Conservation (phyloP, 768 basidiomycete genomes). For the Suillus plorans region DNA sequence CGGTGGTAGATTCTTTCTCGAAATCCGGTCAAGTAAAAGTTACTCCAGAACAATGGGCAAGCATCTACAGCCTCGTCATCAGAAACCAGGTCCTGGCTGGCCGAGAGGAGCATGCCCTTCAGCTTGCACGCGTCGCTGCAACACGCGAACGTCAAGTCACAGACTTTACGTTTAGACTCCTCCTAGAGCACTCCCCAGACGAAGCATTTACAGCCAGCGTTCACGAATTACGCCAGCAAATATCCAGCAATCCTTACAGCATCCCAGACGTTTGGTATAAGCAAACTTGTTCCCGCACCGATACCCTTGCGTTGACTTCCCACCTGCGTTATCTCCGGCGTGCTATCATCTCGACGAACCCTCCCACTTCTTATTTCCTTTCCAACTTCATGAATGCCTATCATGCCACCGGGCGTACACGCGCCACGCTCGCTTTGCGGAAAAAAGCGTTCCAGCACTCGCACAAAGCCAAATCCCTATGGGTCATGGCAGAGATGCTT, state of each 20-base stretch:
- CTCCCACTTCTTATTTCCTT: constrained; percentile 21
- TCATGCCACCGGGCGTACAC: constrained; percentile 20
- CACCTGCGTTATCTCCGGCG: constrained; percentile 25
- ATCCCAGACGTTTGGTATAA: constrained; percentile 1
- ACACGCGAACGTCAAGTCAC: constrained; percentile 32
- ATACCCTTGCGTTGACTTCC: constrained; percentile 11
- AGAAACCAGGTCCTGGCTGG: constrained; percentile 39
- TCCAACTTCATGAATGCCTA: constrained; percentile 22
- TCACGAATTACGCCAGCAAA: constrained; percentile 1
- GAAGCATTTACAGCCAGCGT: constrained; percentile 16
- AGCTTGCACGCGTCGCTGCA: constrained; percentile 40
- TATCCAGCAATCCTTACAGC: background rate
- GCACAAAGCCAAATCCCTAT: constrained; percentile 22
- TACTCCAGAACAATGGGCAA: constrained; percentile 7
- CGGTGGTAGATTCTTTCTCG: constrained; percentile 13
- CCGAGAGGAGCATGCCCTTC: constrained; percentile 41
- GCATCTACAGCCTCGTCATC: constrained; percentile 40
- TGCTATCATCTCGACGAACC: constrained; percentile 22
- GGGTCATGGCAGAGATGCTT: constrained; percentile 31
- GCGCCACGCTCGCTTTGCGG: constrained; percentile 17
- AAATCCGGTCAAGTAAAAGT: constrained; percentile 1
- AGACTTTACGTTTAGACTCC: constrained; percentile 34
- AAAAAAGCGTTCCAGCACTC: constrained; percentile 24
- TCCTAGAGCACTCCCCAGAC: constrained; percentile 27
- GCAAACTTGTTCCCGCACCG: background rate